Percentiles rank a stretch among this genome's conserved stretches.
phyloP scores from a whole-genome alignment of 805 yeast species.

The Candida berthetii region DNA sequence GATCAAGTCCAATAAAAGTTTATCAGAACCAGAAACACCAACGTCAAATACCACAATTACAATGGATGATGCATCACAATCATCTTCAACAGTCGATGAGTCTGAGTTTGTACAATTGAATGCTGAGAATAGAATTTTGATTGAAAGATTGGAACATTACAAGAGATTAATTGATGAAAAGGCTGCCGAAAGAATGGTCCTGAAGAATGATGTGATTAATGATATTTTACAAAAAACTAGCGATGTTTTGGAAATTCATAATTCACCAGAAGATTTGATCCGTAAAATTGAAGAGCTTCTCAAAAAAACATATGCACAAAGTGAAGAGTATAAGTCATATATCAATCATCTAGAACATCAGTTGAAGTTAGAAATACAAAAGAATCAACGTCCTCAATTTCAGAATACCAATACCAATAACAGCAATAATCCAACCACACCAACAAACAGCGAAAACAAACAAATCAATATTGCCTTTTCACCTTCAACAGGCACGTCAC shows the following conservation, averaged over 20 bases:
- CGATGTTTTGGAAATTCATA: constrained; percentile 21
- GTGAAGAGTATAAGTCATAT: constrained; percentile 55
- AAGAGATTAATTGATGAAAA: constrained; percentile 59
- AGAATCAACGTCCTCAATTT: not conserved
- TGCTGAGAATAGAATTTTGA: constrained; percentile 59
- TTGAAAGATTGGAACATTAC: constrained; percentile 65
- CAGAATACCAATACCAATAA: not conserved
- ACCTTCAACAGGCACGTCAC: constrained; percentile 8
- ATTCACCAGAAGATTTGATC: constrained; percentile 34
- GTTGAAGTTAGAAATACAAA: constrained; percentile 23
- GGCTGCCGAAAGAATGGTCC: constrained; percentile 44
- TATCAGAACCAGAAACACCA: not conserved
- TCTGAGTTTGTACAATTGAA: constrained; percentile 34
- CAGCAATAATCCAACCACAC: constrained; percentile 3
- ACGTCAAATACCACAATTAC: not conserved
- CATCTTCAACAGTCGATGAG: not conserved
- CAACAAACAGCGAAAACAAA: not conserved
- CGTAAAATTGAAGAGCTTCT: constrained; percentile 39
- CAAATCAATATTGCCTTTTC: not conserved
- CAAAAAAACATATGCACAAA: constrained; percentile 40
- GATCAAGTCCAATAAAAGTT: constrained; percentile 18
- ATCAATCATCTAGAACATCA: constrained; percentile 53
- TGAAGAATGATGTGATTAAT: constrained; percentile 54
- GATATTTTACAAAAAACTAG: constrained; percentile 41
- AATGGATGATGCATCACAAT: constrained; percentile 10